Percentiles rank a stretch among this genome's conserved stretches.
These are phyloP conservation scores for Neocatenulostroma microsporum DNA, from an alignment of 2,329 filamentous ascomycete genomes.

Conservation along the genomic window DNA sequence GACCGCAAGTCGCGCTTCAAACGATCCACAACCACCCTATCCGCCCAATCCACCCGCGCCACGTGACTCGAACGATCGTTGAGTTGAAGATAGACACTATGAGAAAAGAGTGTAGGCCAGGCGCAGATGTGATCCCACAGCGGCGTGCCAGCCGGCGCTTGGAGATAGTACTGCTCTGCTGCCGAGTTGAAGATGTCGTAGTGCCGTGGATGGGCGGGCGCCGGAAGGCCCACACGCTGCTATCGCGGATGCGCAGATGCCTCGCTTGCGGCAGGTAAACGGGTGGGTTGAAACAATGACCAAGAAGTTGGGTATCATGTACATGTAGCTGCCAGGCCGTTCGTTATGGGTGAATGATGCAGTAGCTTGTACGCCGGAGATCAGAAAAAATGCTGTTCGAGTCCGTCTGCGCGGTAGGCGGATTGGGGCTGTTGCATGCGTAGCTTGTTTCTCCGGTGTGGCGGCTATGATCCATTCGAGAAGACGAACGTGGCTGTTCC, in stretches of 20 bases:
- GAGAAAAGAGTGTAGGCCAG: not conserved
- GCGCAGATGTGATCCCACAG: conserved; percentile 4
- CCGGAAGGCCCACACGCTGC: too few relatives aligned
- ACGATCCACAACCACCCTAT: not conserved
- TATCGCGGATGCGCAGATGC: too few relatives aligned
- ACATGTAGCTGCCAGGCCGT: conserved; percentile 9
- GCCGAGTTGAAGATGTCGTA: too few relatives aligned
- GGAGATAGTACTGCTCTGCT: not conserved
- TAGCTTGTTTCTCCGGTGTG: conserved; percentile 5
- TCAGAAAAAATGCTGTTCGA: conserved; percentile 1
- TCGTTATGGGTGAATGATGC: not conserved
- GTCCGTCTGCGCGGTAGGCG: not conserved
- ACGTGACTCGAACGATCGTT: conserved; percentile 9
- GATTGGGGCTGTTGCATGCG: too few relatives aligned
- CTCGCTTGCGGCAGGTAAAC: too few relatives aligned
- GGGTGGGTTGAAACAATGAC: not conserved
- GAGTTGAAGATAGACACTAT: not conserved
- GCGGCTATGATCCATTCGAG: conserved; percentile 21
- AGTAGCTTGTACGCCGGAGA: conserved; percentile 1
- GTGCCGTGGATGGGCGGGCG: too few relatives aligned
- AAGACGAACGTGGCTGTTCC: conserved; percentile 45
- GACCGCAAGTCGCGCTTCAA: conserved; percentile 1
- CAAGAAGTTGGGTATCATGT: conserved; percentile 16
- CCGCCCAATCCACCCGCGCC: conserved; percentile 6
- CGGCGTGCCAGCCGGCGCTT: conserved; percentile 4